Evolutionary conservation across 306 rosid species (phyloP).

Genomic region (Trifolium fragiferum): DNA sequence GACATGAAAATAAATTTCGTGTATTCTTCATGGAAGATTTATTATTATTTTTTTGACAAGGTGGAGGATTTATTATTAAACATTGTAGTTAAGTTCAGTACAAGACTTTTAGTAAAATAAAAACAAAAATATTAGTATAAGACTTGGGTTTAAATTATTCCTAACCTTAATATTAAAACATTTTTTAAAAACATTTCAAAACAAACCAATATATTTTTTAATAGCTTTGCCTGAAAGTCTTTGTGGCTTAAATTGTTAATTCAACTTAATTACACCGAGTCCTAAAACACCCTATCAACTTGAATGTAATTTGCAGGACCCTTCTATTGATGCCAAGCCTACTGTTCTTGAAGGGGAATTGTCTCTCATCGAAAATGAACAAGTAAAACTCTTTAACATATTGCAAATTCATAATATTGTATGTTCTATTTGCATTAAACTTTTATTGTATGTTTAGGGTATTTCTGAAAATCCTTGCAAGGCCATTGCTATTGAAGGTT

Average conservation of each 20-base stretch:
- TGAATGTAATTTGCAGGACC: slow-evolving; percentile 63
- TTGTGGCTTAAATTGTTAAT: slow-evolving; percentile 17
- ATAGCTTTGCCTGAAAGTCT: slow-evolving; percentile 24
- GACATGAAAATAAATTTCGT: slow-evolving; percentile 19
- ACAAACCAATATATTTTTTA: neutral
- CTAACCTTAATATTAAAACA: slow-evolving; percentile 13
- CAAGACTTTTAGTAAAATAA: too few relatives aligned
- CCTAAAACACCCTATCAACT: slow-evolving; percentile 21
- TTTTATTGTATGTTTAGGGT: slow-evolving; percentile 54
- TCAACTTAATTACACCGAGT: slow-evolving; percentile 28
- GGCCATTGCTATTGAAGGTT: slow-evolving; percentile 54
- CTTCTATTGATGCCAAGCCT: slow-evolving; percentile 78
- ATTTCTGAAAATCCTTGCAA: slow-evolving; percentile 60
- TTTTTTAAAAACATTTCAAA: neutral
- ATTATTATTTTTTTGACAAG: too few relatives aligned
- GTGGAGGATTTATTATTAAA: slow-evolving; percentile 21
- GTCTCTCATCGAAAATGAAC: slow-evolving; percentile 61
- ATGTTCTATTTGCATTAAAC: slow-evolving; percentile 37
- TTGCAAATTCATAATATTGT: slow-evolving; percentile 32
- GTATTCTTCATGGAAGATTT: neutral
- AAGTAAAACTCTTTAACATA: slow-evolving; percentile 48
- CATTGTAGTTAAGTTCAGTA: neutral
- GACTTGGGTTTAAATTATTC: slow-evolving; percentile 23
- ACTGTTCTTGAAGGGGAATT: slow-evolving; percentile 58
- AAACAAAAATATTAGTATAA: neutral